phyloP scores from a whole-genome alignment of 1,284 basidiomycete species.

The Microbotryum lychnidis-dioicae region DNA sequence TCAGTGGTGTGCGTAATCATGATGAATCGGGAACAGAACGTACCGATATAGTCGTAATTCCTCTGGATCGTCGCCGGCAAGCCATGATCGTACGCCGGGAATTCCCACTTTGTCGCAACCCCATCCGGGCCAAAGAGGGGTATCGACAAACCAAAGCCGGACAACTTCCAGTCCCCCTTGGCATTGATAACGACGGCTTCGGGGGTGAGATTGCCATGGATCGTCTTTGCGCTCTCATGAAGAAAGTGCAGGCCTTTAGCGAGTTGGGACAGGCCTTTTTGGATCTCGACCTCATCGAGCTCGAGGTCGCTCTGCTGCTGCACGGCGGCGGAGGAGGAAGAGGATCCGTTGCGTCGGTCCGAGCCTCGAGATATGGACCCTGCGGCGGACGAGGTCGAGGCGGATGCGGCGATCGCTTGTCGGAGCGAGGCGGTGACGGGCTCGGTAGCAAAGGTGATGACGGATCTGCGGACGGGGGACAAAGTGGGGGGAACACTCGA shows the following conservation, averaged over 20 bases:
- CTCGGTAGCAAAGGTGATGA: constrained; percentile 89
- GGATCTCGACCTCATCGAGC: constrained; percentile 91
- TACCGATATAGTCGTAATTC: constrained; percentile 90
- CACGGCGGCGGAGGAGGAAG: no score
- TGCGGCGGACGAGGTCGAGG: constrained; percentile 47
- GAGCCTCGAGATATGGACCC: constrained; percentile 31
- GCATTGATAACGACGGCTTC: constrained; percentile 78
- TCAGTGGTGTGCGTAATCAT: neutral
- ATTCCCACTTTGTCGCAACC: constrained; percentile 69
- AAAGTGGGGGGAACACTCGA: neutral
- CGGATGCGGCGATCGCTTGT: constrained; percentile 53
- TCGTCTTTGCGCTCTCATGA: constrained; percentile 78
- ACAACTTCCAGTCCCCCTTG: constrained; percentile 95
- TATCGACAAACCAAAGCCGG: constrained; percentile 79
- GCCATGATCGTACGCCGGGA: constrained; percentile 75
- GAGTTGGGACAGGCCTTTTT: constrained; percentile 89
- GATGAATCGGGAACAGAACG: constrained; percentile 28
- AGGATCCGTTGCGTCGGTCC: constrained; percentile 40
- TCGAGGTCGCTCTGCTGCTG: constrained; percentile 47
- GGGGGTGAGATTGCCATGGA: constrained; percentile 83
- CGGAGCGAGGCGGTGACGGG: constrained; percentile 68
- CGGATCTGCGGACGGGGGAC: constrained; percentile 43
- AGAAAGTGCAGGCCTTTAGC: constrained; percentile 89
- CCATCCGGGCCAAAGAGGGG: constrained; percentile 66
- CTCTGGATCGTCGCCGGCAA: constrained; percentile 76